Conservation (phyloP, 441 rosid genomes). For the Flueggea neowawraea region DNA sequence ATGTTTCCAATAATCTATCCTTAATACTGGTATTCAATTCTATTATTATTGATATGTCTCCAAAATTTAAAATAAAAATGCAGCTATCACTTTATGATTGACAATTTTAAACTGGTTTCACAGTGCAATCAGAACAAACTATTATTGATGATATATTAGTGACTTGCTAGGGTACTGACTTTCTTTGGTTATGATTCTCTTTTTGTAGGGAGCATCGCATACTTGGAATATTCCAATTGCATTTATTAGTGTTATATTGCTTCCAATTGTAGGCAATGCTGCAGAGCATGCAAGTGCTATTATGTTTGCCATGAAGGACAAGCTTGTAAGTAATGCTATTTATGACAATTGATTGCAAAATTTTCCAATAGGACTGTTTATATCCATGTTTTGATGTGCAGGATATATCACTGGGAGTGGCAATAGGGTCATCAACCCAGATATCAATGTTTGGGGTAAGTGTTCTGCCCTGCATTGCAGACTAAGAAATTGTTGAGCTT, state of each 20-base stretch:
- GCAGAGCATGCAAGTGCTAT: slow-evolving; percentile 98
- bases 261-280: slow-evolving; percentile 96
- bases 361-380: slow-evolving; percentile 1
- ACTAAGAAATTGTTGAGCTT: background rate
- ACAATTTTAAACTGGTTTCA: no score
- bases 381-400: slow-evolving; percentile 18
- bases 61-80: no score
- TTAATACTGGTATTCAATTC: no score
- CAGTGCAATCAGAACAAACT: no score
- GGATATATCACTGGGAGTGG: slow-evolving; percentile 96
- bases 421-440: slow-evolving; percentile 97
- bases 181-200: background rate
- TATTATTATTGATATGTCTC: no score
- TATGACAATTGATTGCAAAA: background rate
- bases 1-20: no score
- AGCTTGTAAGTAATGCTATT: slow-evolving; percentile 54
- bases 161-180: no score
- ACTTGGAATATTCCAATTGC: slow-evolving; percentile 81
- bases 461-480: background rate
- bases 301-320: slow-evolving; percentile 98
- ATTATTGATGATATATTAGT: no score
- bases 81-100: no score
- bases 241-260: slow-evolving; percentile 93
- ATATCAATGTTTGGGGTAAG: slow-evolving; percentile 96
- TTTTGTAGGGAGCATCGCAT: slow-evolving; percentile 71